Percentiles rank a stretch among this genome's conserved stretches.
Evolutionary conservation across 1,139 yeast genomes (phyloP).

Genomic region (Pichia sp.): DNA sequence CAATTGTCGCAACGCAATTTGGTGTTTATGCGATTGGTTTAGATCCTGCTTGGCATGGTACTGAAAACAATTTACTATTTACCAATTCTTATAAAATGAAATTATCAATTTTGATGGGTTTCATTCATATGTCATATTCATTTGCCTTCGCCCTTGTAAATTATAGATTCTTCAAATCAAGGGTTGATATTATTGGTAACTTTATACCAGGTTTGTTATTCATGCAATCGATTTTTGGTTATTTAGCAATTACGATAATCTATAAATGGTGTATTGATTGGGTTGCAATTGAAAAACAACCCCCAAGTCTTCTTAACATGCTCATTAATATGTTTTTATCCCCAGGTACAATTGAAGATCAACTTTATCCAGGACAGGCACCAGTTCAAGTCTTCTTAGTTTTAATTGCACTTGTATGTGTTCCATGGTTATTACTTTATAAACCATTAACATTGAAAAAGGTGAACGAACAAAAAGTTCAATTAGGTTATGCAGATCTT

Average conservation of each 20-base stretch:
- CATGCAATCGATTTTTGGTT: slow-evolving; percentile 96
- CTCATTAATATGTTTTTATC: slow-evolving; percentile 91
- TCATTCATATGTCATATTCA: slow-evolving; percentile 89
- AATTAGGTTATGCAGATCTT: slow-evolving; percentile 17
- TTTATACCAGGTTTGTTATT: slow-evolving; percentile 90
- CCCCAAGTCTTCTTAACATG: slow-evolving; percentile 94
- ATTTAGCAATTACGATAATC: slow-evolving; percentile 71
- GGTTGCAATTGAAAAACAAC: slow-evolving; percentile 65
- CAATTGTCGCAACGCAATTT: slow-evolving; percentile 51
- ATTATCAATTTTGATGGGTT: slow-evolving; percentile 90
- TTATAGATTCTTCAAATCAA: slow-evolving; percentile 63
- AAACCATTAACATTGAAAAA: slow-evolving; percentile 75
- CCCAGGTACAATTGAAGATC: slow-evolving; percentile 85
- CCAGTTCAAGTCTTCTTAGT: slow-evolving; percentile 70
- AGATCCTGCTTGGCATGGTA: slow-evolving; percentile 96
- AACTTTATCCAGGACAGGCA: slow-evolving; percentile 77
- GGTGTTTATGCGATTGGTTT: slow-evolving; percentile 81
- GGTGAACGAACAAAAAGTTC: slow-evolving; percentile 26
- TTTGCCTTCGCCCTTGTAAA: slow-evolving; percentile 80
- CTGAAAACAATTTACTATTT: slow-evolving; percentile 84
- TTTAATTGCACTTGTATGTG: slow-evolving; percentile 75
- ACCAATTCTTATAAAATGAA: slow-evolving; percentile 97
- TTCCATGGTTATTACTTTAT: slow-evolving; percentile 85
- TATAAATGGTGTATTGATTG: slow-evolving; percentile 96
- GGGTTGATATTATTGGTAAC: slow-evolving; percentile 85